Conservation (phyloP, 228 moss, liverwort and hornwort species). For the Sphagnum magellanicum region DNA sequence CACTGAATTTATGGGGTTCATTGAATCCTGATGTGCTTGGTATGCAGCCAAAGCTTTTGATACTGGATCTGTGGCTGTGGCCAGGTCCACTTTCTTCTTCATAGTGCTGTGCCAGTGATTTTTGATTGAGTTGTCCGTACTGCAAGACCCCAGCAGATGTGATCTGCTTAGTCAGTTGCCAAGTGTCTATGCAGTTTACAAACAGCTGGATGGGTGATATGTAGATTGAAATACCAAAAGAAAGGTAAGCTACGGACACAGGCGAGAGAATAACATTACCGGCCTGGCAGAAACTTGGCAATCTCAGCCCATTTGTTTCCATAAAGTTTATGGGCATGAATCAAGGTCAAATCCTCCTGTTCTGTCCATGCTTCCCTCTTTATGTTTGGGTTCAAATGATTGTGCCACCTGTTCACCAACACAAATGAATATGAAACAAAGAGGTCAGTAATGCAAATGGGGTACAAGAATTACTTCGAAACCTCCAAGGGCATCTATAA, state of each 20-base stretch:
- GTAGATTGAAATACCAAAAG: not conserved
- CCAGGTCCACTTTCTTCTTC: slow-evolving; percentile 73
- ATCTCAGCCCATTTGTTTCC: slow-evolving; percentile 98
- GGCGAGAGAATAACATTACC: slow-evolving; percentile 22
- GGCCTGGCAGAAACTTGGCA: slow-evolving; percentile 76
- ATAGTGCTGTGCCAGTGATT: slow-evolving; percentile 91
- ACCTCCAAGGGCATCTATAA: too few species aligned
- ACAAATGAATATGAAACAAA: too few species aligned
- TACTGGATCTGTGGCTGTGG: slow-evolving; percentile 50
- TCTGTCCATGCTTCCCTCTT: slow-evolving; percentile 83
- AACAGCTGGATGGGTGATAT: not conserved
- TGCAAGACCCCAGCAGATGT: slow-evolving; percentile 9
- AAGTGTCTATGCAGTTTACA: not conserved
- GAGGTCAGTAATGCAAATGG: too few species aligned
- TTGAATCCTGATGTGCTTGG: slow-evolving; percentile 50
- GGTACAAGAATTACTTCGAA: too few species aligned
- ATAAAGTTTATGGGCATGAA: slow-evolving; percentile 47
- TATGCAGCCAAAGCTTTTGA: slow-evolving; percentile 54
- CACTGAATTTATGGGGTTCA: slow-evolving; percentile 12
- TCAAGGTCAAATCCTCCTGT: slow-evolving; percentile 65
- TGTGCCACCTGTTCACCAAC: slow-evolving; percentile 66
- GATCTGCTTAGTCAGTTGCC: not conserved
- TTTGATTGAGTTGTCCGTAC: slow-evolving; percentile 89
- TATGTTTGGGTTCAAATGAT: slow-evolving; percentile 93
- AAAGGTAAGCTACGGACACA: not conserved